A percentile compares a stretch with the other conserved stretches of the same genome.
Conservation (phyloP, 768 basidiomycete species). For the Sporobolomyces phaffii region DNA sequence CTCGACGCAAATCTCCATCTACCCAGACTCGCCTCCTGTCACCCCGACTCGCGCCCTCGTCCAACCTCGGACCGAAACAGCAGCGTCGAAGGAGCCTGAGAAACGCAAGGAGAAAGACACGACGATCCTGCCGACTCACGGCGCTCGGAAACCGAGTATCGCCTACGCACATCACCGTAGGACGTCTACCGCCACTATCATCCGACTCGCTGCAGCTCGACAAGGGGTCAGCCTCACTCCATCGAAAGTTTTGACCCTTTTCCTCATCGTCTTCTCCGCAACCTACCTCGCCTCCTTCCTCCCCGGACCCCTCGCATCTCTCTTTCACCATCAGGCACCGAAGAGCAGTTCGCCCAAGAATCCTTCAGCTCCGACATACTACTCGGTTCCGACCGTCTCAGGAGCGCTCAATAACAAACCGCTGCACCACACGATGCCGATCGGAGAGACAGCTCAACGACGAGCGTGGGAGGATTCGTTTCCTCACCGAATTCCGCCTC, state of each 20-base stretch:
- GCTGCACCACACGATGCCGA: constrained; percentile 2
- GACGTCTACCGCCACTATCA: constrained; percentile 19
- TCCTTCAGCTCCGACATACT: background rate
- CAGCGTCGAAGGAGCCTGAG: background rate
- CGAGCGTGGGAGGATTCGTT: constrained; percentile 12
- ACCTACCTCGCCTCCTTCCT: constrained; percentile 24
- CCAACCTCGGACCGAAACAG: background rate
- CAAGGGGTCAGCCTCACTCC: constrained; percentile 10
- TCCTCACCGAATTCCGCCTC: constrained; percentile 19
- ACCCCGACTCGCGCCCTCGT: background rate
- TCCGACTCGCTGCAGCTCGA: constrained; percentile 9
- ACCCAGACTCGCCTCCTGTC: constrained; percentile 1
- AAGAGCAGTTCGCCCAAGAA: background rate
- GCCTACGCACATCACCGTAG: constrained; percentile 28
- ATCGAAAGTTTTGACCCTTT: background rate
- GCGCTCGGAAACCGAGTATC: background rate
- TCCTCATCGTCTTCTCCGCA: constrained; percentile 17
- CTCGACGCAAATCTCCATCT: background rate
- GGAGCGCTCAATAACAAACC: background rate
- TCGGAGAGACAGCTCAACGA: constrained; percentile 9
- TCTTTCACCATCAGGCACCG: background rate
- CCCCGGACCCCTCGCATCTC: background rate
- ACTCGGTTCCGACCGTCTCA: background rate
- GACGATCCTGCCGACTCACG: background rate
- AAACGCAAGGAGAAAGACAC: background rate